Evolutionary conservation across 1,139 yeast genomes (phyloP), one percentile per base, ranked within the genome.

Genomic region (Saccharomycopsis hybrid): DNA sequence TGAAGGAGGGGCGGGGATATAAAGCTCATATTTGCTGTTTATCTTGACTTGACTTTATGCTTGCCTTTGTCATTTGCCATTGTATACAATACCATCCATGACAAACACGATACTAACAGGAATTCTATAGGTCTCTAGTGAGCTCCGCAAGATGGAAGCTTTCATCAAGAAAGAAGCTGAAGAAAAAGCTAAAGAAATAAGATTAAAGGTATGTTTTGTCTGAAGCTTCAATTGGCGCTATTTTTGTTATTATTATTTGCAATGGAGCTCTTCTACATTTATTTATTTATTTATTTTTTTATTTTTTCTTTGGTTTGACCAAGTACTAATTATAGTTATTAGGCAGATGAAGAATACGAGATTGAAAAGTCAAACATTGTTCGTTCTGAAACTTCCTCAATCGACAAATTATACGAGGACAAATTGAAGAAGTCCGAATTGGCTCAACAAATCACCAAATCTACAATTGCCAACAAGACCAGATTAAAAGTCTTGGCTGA

Each of bases 111-210:
- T n/a, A 36, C 39, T 36, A 36, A 36, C 39, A 8, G 9, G 13
- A 36, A 5, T 31, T 31, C 58, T 56, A 42, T 65, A 89, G 92
- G 97, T 89, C 61, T 89, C 85, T 65, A 87, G 89, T 60, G 98
- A 92, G 74, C 88, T 92, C 70, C 82, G 84, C 69, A 92, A 92
- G 76, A 92, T 94, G 97, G 96, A 92, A 67, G 92, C 95, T 67
- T 94, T 92, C 82, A 94, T 94, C 76, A 87, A 85, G 73, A 90
- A 90, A 78, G 99, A 94, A 73, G 98, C 98, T 38, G 95, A 90
- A 63, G 99, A 94, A 70, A 94, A 94, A 74, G 97, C 98, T 57
- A 87, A 86, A 69, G 99, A 94, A 69, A 89, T 94, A 64, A 83
- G 77, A 67, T 76, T 92, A 64, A 94, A 92, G 75, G 71, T 67